Evolutionary conservation across 257 asterid species (phyloP), one percentile per base, ranked within the genome.

Genomic region (Haberlea rhodopensis): DNA sequence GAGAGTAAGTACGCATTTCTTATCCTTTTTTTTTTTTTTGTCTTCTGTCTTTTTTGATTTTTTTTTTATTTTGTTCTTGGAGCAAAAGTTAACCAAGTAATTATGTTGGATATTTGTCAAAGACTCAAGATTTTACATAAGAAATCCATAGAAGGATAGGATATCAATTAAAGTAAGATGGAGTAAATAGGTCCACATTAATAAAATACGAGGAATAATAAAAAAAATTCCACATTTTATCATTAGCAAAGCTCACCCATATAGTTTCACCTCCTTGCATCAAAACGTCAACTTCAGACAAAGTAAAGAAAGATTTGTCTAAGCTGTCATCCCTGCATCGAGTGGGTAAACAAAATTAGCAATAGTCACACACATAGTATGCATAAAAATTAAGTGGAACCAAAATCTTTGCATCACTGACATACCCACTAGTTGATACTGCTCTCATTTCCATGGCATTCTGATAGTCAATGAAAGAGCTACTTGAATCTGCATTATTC

Each of bases 271-370:
- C 94, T 24, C 87, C 95, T 71, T 69, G 82, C 45, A 94, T 76
- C 32, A 78, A 71, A 70, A 85, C 57, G 65, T 76, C 95, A 75
- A 80, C 90, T 84, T 90, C 99, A 22, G 95, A 84, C 72, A 81
- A 69, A 64, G 81, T 60, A 76, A 81, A 87, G 20, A 78, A 78
- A 74, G 95, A 69, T 67, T 83, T 68, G 56, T 76, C 94, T 53
- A 78, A 67, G 67, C 74, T 71, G 67, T 71, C 62, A 48, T 87
- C 82, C 84, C 99, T 89, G 87, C 66, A 73, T 76, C 59, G 51
- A 78, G 62, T 57, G 65, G 76, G 63, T 11, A 60, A 53, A 74
- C 40, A 28, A 48, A 57, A 57, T 72, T 63, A 73, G 62, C 60
- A 23, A 53, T 18, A 34, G 45, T 40, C 2, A 5, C 69, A 53